Conservation (phyloP, 1,139 yeast genomes). For the Entelexis paramagnoliae region DNA sequence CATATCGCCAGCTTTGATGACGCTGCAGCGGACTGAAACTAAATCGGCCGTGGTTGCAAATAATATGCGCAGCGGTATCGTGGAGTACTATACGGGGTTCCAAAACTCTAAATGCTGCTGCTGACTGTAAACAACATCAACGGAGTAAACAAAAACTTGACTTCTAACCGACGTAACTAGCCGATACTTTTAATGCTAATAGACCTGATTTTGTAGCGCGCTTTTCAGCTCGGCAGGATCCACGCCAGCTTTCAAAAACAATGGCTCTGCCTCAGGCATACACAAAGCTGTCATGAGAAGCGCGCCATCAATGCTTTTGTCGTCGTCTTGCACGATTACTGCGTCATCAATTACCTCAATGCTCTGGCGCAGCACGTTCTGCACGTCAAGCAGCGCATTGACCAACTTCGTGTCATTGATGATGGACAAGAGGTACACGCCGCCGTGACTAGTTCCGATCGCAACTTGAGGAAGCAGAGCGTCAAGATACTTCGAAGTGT, state of each 20-base stretch:
- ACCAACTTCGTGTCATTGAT: neutral
- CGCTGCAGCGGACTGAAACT: too few relatives aligned
- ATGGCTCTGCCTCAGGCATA: neutral
- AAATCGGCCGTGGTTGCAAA: too few relatives aligned
- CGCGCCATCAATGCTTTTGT: neutral
- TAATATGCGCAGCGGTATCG: too few relatives aligned
- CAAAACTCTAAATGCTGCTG: too few relatives aligned
- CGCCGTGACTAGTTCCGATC: conserved; percentile 3
- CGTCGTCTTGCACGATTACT: neutral
- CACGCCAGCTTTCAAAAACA: neutral
- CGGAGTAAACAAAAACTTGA: too few relatives aligned
- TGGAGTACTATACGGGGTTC: too few relatives aligned
- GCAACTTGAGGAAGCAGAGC: neutral
- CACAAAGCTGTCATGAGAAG: conserved; percentile 1
- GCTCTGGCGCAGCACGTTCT: neutral
- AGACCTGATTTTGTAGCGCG: neutral
- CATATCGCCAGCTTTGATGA: too few relatives aligned
- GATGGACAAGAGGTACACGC: neutral
- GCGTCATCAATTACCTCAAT: neutral
- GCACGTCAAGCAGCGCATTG: neutral
- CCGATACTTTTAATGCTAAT: neutral
- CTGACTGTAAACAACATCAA: too few relatives aligned
- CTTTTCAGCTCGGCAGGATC: neutral
- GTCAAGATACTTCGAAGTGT: neutral
- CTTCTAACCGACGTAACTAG: too few relatives aligned